Evolutionary conservation across 2,329 filamentous ascomycete species (phyloP), one percentile per base, ranked within the genome.

Genomic region (Tricladium varicosporioides): DNA sequence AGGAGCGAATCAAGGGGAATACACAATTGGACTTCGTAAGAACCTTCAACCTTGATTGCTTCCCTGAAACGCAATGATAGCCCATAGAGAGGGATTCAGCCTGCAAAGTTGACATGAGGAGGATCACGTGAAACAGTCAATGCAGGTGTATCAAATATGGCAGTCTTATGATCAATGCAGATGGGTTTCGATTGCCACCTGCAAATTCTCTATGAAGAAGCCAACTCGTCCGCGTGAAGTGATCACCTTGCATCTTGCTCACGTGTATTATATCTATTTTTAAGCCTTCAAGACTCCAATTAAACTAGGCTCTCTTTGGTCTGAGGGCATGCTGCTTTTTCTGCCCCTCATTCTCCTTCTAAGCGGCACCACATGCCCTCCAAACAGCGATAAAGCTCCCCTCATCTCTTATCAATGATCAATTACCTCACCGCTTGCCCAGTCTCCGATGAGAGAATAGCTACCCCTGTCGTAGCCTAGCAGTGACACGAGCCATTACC

Each of bases 401-500:
- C 54, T 48, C 42, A 43, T 40, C 18, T 40, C 51, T 56, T 54
- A 58, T 58, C 51, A 36, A 52, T 36, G 36, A 40, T 45, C 40
- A 47, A 57, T 55, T 60, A 53, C 55, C 58, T 58, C 58, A 60
- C 48, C 58, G 47, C 51, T 33, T 48, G 18, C 51, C 43, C 15
- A 40, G 36, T 19, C 16, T 19, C 10, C n/a, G 19, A 33, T 22
- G 11, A 46, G 15, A 49, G 48, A 48, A 15, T 40, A 19, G 45
- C 22, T 18, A 46, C 46, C 54, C 48, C 48, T 50, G 36, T 51
- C 31, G 9, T 27, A 45, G 36, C 10, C 22, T 22, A 14, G 51
- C 51, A 31, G 45, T 58, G 56, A 57, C 54, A 57, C 16, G 44
- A 22, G 52, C 51, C 42, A 58, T 62, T 60, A 62, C 58, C 53